phyloP scores from a whole-genome alignment of 2,329 filamentous ascomycete genomes.

The Paecilomyces variotii region DNA sequence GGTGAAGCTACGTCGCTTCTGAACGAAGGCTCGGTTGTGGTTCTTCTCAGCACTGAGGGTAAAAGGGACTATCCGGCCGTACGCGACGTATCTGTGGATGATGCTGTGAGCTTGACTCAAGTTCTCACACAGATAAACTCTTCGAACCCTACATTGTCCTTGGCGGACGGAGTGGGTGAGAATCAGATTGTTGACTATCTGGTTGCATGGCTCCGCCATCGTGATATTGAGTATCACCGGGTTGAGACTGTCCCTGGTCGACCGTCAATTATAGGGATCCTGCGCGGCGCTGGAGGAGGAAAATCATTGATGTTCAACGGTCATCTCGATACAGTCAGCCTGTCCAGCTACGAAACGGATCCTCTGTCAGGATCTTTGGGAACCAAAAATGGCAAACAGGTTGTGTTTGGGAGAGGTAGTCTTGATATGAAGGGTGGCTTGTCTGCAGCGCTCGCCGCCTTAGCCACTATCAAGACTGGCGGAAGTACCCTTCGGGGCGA shows the following conservation, averaged over 20 bases:
- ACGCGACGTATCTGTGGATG: slow-evolving; percentile 32
- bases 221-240: slow-evolving; percentile 44
- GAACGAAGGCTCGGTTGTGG: slow-evolving; percentile 46
- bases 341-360: slow-evolving; percentile 40
- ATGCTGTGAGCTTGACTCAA: slow-evolving; percentile 38
- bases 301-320: slow-evolving; percentile 47
- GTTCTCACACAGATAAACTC: slow-evolving; percentile 44
- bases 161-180: slow-evolving; percentile 39
- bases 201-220: slow-evolving; percentile 44
- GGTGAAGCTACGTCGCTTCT: slow-evolving; percentile 26
- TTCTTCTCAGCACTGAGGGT: slow-evolving; percentile 62
- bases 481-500: slow-evolving; percentile 35
- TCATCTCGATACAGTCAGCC: slow-evolving; percentile 46
- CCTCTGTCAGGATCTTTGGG: slow-evolving; percentile 36
- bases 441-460: slow-evolving; percentile 40
- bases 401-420: slow-evolving; percentile 40
- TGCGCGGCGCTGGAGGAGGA: slow-evolving; percentile 40
- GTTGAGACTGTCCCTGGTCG: slow-evolving; percentile 40
- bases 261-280: slow-evolving; percentile 44
- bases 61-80: slow-evolving; percentile 46
- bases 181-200: slow-evolving; percentile 41
- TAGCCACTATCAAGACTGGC: slow-evolving; percentile 25
- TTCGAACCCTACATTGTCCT: slow-evolving; percentile 38
- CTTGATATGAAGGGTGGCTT: slow-evolving; percentile 39
- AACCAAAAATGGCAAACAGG: slow-evolving; percentile 23